Percentiles rank a stretch among this genome's conserved stretches.
phyloP scores from a whole-genome alignment of 805 yeast genomes.

The Komagataella pseudopastoris region DNA sequence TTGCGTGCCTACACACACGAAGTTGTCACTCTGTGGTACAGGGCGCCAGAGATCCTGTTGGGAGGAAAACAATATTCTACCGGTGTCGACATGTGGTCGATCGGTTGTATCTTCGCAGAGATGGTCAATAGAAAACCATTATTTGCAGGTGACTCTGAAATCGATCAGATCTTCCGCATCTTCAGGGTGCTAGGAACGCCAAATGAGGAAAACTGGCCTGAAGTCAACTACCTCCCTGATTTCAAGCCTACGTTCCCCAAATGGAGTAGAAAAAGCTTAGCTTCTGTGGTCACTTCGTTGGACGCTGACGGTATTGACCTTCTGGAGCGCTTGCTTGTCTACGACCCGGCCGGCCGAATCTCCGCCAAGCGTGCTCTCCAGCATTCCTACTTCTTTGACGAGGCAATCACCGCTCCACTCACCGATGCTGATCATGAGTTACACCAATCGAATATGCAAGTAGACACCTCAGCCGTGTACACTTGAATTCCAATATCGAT shows the following conservation, averaged over 20 bases:
- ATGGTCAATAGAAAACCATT: conserved; percentile 93
- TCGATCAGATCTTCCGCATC: conserved; percentile 90
- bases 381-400: conserved; percentile 77
- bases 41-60: conserved; percentile 89
- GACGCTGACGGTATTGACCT: conserved; percentile 79
- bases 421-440: conserved; percentile 11
- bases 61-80: conserved; percentile 97
- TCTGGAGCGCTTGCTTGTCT: conserved; percentile 63
- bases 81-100: conserved; percentile 98
- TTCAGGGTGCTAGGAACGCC: conserved; percentile 93
- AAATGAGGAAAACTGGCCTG: conserved; percentile 88
- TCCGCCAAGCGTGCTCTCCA: conserved; percentile 86
- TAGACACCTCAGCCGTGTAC: conserved; percentile 19
- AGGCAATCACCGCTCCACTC: conserved; percentile 11
- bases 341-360: conserved; percentile 88
- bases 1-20: conserved; percentile 95
- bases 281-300: conserved; percentile 55
- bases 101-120: conserved; percentile 95
- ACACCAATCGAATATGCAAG: conserved; percentile 21
- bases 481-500: conserved; percentile 6
- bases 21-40: conserved; percentile 95
- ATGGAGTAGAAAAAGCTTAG: conserved; percentile 65
- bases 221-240: conserved; percentile 81
- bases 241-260: conserved; percentile 88
- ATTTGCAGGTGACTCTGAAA: conserved; percentile 96